A percentile compares a stretch with the other conserved stretches of the same genome.
Evolutionary conservation across 805 yeast species (phyloP).

Genomic region (Aciculoconidium aculeatum): DNA sequence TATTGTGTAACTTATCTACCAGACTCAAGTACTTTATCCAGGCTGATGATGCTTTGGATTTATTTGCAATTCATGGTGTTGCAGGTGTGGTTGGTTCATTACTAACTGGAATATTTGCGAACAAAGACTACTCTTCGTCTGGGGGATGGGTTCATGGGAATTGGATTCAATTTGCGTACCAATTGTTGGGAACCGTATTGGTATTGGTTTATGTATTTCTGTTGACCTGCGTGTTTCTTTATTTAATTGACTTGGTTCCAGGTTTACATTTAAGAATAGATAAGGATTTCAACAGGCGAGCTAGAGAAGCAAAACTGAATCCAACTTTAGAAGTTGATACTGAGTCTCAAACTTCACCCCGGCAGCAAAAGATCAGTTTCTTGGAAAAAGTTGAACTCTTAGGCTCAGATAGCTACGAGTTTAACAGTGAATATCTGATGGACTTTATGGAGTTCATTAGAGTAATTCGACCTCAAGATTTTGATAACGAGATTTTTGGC

Average conservation of each 20-base stretch:
- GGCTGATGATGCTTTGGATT: conserved; percentile 40
- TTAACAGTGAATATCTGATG: conserved; percentile 35
- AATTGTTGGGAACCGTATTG: conserved; percentile 31
- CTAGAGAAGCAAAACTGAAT: conserved; percentile 12
- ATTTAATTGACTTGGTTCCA: conserved; percentile 33
- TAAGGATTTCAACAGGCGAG: conserved; percentile 29
- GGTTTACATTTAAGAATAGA: conserved; percentile 39
- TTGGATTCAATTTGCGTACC: conserved; percentile 38
- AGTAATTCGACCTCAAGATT: conserved; percentile 32
- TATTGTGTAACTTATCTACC: conserved; percentile 31
- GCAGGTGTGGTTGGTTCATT: conserved; percentile 37
- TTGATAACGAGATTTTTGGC: conserved; percentile 12
- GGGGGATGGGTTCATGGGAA: conserved; percentile 40
- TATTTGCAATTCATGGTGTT: conserved; percentile 39
- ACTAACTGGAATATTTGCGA: conserved; percentile 37
- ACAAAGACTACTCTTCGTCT: conserved; percentile 20
- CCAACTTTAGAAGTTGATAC: conserved; percentile 6
- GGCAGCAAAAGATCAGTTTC: conserved; percentile 7
- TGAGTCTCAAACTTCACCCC: conserved; percentile 14
- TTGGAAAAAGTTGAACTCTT: conserved; percentile 26
- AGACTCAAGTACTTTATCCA: conserved; percentile 32
- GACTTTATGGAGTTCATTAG: conserved; percentile 38
- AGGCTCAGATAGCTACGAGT: conserved; percentile 36
- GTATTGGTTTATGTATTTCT: conserved; percentile 30
- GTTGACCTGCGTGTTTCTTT: conserved; percentile 25